Conservation (phyloP, 2,329 filamentous ascomycete genomes). For the Phyllosticta citrichinensis region DNA sequence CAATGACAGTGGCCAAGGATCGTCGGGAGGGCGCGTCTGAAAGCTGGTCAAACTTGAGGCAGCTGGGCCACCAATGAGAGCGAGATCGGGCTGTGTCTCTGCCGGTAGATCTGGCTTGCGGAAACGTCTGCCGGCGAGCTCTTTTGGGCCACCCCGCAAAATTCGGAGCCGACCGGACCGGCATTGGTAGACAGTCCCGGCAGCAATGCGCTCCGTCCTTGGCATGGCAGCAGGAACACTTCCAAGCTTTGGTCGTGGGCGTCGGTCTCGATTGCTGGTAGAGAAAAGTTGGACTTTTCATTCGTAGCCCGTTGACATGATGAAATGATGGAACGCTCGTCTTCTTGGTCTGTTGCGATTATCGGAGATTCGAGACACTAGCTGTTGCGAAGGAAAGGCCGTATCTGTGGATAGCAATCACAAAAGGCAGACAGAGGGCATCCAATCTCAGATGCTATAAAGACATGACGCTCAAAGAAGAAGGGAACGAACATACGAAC, state of each 20-base stretch:
- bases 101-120: neutral
- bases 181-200: neutral
- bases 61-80: neutral
- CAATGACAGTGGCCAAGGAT: neutral
- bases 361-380: too few relatives aligned
- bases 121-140: neutral
- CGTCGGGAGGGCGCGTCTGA: neutral
- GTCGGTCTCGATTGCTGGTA: neutral
- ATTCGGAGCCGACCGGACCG: neutral
- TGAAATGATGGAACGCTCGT: too few relatives aligned
- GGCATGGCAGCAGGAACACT: neutral
- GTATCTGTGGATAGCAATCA: too few relatives aligned
- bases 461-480: too few relatives aligned
- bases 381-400: too few relatives aligned
- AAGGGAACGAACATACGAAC: too few relatives aligned
- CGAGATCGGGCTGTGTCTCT: neutral
- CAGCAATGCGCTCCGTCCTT: neutral
- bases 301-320: too few relatives aligned
- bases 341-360: too few relatives aligned
- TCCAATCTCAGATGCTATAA: too few relatives aligned
- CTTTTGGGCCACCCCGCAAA: neutral
- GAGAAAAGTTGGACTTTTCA: neutral
- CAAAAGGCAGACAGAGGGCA: too few relatives aligned
- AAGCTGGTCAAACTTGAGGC: neutral
- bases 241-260: neutral